Conservation (phyloP, 805 yeast species). For the Kodamaea nitidulidarum region DNA sequence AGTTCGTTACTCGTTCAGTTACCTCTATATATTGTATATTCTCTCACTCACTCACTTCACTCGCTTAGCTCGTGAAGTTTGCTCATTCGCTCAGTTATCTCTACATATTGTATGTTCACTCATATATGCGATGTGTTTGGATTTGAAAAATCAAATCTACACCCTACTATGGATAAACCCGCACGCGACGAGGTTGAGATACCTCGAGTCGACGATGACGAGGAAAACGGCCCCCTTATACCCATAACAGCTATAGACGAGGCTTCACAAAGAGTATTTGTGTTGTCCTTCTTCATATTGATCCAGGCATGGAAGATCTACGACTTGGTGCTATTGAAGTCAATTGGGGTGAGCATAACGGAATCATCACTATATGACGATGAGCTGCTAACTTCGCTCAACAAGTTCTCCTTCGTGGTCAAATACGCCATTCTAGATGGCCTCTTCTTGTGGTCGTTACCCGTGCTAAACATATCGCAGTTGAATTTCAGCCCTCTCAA, state of each 20-base stretch:
- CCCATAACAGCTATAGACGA: slow-evolving; percentile 65
- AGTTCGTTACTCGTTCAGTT: no score
- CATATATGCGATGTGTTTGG: slow-evolving; percentile 3
- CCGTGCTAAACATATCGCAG: slow-evolving; percentile 72
- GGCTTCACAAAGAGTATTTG: slow-evolving; percentile 70
- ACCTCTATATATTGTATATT: no score
- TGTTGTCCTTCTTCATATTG: slow-evolving; percentile 60
- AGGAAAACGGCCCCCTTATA: slow-evolving; percentile 36
- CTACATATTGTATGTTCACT: background rate
- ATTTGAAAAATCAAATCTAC: background rate
- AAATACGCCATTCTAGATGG: slow-evolving; percentile 77
- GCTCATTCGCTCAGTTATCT: no score
- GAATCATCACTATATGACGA: slow-evolving; percentile 18
- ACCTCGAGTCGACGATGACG: slow-evolving; percentile 7
- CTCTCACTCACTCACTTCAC: no score
- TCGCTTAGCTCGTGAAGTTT: no score
- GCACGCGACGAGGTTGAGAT: slow-evolving; percentile 1
- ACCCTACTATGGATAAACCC: slow-evolving; percentile 1
- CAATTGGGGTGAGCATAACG: slow-evolving; percentile 20
- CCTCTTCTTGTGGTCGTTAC: slow-evolving; percentile 62
- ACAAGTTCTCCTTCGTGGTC: slow-evolving; percentile 53
- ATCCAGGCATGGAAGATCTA: slow-evolving; percentile 86
- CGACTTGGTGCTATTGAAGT: slow-evolving; percentile 59
- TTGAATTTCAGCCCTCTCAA: slow-evolving; percentile 59
- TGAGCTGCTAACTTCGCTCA: slow-evolving; percentile 38